These are phyloP conservation scores for Trypanosoma caninum DNA, from an alignment of 208 protist species.

Conservation along the genomic window DNA sequence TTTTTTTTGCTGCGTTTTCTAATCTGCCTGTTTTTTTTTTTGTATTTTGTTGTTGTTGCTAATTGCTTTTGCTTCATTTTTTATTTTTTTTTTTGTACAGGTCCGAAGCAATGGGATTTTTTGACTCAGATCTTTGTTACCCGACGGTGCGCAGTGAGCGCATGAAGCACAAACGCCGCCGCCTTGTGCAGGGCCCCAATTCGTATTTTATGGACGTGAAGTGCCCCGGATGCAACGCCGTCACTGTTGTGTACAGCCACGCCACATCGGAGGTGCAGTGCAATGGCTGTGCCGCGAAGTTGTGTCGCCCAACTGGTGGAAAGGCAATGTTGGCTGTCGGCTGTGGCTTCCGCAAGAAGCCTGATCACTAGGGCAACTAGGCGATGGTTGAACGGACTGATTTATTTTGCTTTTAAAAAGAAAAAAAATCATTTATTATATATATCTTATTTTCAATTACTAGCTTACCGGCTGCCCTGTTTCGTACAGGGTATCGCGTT, in stretches of 20 bases:
- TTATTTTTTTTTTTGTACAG: background rate
- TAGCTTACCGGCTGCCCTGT: background rate
- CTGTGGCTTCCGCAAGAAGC: slow-evolving; percentile 95
- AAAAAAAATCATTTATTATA: slow-evolving; percentile 3
- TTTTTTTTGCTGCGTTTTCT: slow-evolving; percentile 17
- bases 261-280: slow-evolving; percentile 97
- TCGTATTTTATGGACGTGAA: slow-evolving; percentile 99
- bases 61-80: background rate
- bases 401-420: slow-evolving; percentile 1
- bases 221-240: slow-evolving; percentile 95
- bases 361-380: slow-evolving; percentile 68
- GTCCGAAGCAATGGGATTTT: slow-evolving; percentile 77
- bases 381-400: background rate
- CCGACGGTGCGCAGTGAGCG: slow-evolving; percentile 93
- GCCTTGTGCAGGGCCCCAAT: slow-evolving; percentile 99
- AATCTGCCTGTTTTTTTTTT: slow-evolving; percentile 8
- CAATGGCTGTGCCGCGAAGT: slow-evolving; percentile 93
- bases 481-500: no score
- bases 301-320: slow-evolving; percentile 98
- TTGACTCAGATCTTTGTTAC: slow-evolving; percentile 97
- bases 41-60: slow-evolving; percentile 5
- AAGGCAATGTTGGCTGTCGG: slow-evolving; percentile 96
- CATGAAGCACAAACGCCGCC: slow-evolving; percentile 99
- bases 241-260: slow-evolving; percentile 98
- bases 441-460: slow-evolving; percentile 16